phyloP scores from a whole-genome alignment of 73 alveolate genomes.

The Paramecium sexaurelia region DNA sequence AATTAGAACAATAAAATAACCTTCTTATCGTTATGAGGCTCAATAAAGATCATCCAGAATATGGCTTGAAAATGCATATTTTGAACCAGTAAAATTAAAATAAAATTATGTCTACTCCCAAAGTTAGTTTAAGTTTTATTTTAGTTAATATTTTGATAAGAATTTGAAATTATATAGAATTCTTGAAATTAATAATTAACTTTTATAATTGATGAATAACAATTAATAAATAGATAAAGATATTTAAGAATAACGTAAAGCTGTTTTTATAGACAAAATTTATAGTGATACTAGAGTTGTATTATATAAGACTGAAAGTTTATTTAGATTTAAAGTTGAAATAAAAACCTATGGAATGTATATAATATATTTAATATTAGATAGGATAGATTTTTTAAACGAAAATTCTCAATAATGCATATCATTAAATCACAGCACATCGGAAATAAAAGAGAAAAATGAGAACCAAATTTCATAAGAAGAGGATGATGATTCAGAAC shows the following conservation, averaged over 20 bases:
- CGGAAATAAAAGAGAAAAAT: not conserved
- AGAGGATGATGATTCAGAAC: not conserved
- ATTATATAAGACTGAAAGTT: not conserved
- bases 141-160: not conserved
- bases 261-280: not conserved
- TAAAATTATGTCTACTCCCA: not conserved
- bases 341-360: not conserved
- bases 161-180: not conserved
- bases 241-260: not conserved
- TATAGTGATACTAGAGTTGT: not conserved
- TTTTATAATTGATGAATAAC: not conserved
- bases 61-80: not conserved
- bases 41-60: not conserved
- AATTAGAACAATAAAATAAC: not conserved
- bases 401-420: not conserved
- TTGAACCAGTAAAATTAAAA: not conserved
- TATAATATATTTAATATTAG: not conserved
- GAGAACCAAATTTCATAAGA: not conserved
- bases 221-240: not conserved
- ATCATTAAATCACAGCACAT: not conserved
- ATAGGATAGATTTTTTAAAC: not conserved
- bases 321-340: not conserved
- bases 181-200: not conserved
- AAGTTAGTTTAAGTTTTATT: not conserved
- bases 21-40: not conserved